Percentiles rank a stretch among this genome's conserved stretches.
Evolutionary conservation across 306 rosid species (phyloP).

Genomic region (Prunus mongolica): DNA sequence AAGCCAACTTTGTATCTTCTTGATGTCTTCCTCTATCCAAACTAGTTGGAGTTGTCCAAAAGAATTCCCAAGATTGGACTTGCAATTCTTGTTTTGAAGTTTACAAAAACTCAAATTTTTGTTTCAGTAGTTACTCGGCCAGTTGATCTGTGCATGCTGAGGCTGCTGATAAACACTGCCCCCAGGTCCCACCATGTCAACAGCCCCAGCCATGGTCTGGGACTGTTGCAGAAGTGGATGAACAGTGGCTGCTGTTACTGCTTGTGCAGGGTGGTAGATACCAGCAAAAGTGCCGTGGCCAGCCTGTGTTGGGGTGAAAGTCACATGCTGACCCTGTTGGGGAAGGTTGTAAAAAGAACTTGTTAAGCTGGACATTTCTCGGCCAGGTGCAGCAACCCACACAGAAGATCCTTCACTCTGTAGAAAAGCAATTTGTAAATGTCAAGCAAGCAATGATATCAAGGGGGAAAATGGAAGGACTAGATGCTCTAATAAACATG

Average conservation of each 20-base stretch:
- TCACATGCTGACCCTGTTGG: constrained; percentile 79
- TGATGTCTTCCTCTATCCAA: constrained; percentile 44
- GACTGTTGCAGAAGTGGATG: constrained; percentile 96
- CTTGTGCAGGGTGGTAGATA: constrained; percentile 92
- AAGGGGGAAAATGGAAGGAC: background rate
- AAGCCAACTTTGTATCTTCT: constrained; percentile 45
- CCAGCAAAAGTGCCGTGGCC: constrained; percentile 80
- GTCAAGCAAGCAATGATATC: background rate
- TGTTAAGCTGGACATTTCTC: constrained; percentile 69
- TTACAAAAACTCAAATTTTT: constrained; percentile 20
- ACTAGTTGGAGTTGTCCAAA: constrained; percentile 48
- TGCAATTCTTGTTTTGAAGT: constrained; percentile 40
- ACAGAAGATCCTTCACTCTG: constrained; percentile 92
- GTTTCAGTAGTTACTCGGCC: constrained; percentile 88
- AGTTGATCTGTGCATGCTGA: constrained; percentile 87
- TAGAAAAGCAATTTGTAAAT: constrained; percentile 18
- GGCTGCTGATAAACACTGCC: constrained; percentile 87
- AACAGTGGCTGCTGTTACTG: constrained; percentile 67
- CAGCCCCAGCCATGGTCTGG: constrained; percentile 88
- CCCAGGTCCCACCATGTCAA: constrained; percentile 93
- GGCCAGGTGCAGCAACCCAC: constrained; percentile 93
- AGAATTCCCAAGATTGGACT: constrained; percentile 37
- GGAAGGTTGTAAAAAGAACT: constrained; percentile 91
- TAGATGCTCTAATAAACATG: background rate
- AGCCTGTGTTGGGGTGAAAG: constrained; percentile 85